These are phyloP conservation scores for Allantophomopsis cytisporea DNA, from an alignment of 2,329 filamentous ascomycete species.

Conservation along the genomic window DNA sequence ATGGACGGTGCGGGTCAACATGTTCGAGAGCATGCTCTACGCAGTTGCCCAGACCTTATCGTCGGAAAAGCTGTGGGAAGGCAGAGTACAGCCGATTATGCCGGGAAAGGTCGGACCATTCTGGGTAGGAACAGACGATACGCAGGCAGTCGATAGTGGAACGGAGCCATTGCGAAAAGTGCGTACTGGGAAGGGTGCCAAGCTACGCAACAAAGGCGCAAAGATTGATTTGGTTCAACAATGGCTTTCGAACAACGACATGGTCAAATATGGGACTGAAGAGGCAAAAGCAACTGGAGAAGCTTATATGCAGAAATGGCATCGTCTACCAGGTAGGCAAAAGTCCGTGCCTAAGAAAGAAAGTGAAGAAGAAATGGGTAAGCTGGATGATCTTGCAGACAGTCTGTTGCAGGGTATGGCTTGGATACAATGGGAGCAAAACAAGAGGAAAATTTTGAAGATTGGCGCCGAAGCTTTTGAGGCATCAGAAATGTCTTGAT, in stretches of 20 bases:
- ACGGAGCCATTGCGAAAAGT: constrained; percentile 13
- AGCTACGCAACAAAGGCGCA: constrained; percentile 32
- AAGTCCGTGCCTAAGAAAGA: constrained; percentile 10
- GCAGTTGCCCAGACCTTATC: constrained; percentile 47
- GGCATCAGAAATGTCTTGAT: too few species aligned
- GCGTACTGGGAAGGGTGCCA: constrained; percentile 24
- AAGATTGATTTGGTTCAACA: constrained; percentile 49
- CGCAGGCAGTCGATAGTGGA: constrained; percentile 11
- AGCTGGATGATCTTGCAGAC: constrained; percentile 74
- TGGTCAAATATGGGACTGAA: constrained; percentile 16
- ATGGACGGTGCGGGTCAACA: constrained; percentile 75
- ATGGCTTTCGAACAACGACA: constrained; percentile 29
- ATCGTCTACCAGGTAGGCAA: constrained; percentile 9
- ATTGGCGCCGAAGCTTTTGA: constrained; percentile 15
- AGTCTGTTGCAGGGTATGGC: constrained; percentile 65
- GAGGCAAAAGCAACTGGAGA: constrained; percentile 21
- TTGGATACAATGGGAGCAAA: constrained; percentile 64
- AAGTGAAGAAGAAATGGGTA: constrained; percentile 24
- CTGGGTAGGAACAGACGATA: constrained; percentile 25
- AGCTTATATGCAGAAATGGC: constrained; percentile 20
- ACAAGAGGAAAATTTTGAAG: constrained; percentile 23
- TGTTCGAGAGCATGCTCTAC: constrained; percentile 72
- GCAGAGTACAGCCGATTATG: constrained; percentile 32
- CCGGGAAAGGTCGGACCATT: constrained; percentile 41
- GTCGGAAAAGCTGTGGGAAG: constrained; percentile 25